Conservation (phyloP, 768 basidiomycete species). For the Mrakia gelida region DNA sequence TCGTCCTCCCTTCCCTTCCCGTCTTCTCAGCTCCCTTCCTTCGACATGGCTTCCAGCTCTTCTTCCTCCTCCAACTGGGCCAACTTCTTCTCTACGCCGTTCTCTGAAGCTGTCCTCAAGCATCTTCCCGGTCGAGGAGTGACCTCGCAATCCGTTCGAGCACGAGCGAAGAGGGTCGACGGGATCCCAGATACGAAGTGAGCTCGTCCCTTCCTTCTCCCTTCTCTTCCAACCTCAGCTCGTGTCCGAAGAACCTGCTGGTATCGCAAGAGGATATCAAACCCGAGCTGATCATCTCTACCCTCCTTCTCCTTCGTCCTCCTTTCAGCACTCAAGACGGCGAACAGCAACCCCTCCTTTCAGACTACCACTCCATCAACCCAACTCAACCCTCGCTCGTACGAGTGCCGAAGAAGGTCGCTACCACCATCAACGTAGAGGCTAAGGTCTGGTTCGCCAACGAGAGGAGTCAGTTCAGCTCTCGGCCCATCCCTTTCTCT, state of each 20-base stretch:
- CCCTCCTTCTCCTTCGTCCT: background rate
- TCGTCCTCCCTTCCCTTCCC: background rate
- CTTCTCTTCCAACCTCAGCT: background rate
- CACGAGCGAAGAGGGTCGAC: conserved; percentile 3
- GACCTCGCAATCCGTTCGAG: background rate
- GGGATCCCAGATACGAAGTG: conserved; percentile 22
- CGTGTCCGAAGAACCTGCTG: no score
- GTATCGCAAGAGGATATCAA: background rate
- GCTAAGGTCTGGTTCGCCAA: conserved; percentile 98
- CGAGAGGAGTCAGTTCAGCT: conserved; percentile 65
- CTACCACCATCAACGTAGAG: conserved; percentile 67
- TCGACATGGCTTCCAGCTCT: background rate
- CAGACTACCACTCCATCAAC: conserved; percentile 26
- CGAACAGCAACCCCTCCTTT: conserved; percentile 31
- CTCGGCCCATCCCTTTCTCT: no score
- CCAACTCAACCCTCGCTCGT: conserved; percentile 43
- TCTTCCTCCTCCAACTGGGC: conserved; percentile 1
- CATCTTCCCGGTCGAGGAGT: conserved; percentile 15
- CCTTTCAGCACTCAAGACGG: conserved; percentile 10
- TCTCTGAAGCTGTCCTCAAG: conserved; percentile 22
- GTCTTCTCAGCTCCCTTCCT: background rate
- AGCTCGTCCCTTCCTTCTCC: background rate
- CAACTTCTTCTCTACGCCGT: conserved; percentile 14
- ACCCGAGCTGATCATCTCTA: background rate
- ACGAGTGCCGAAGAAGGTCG: conserved; percentile 73